phyloP scores from a whole-genome alignment of 2,329 filamentous ascomycete genomes.

The Berkeleyomyces basicola region DNA sequence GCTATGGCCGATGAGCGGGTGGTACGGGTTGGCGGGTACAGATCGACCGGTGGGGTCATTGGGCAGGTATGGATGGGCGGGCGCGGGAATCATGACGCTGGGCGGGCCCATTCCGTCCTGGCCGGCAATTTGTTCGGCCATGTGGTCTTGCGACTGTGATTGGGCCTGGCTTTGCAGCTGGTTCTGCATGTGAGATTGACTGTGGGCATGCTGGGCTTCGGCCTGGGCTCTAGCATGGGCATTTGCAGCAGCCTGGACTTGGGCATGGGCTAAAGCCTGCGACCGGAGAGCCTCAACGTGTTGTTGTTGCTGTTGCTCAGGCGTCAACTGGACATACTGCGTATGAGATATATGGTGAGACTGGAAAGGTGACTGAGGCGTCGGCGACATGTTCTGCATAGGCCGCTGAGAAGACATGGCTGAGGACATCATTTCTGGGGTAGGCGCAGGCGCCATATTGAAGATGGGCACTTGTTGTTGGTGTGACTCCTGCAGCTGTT shows the following conservation, averaged over 20 bases:
- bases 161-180: slow-evolving; percentile 1
- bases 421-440: slow-evolving; percentile 1
- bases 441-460: background rate
- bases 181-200: background rate
- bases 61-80: slow-evolving; percentile 10
- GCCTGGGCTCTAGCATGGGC: slow-evolving; percentile 9
- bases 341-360: background rate
- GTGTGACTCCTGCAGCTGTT: background rate
- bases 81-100: slow-evolving; percentile 9
- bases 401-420: background rate
- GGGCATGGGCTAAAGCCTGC: slow-evolving; percentile 4
- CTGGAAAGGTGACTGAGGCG: background rate
- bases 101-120: background rate
- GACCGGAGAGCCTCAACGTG: slow-evolving; percentile 2
- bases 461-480: background rate
- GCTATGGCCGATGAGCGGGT: slow-evolving; percentile 12
- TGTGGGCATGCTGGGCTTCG: slow-evolving; percentile 3
- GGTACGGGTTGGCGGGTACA: slow-evolving; percentile 12
- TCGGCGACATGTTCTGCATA: background rate
- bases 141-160: background rate
- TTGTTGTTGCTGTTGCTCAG: slow-evolving; percentile 4
- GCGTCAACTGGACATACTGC: slow-evolving; percentile 1
- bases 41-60: slow-evolving; percentile 13
- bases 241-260: background rate
- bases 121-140: background rate